A percentile compares a stretch with the other conserved stretches of the same genome.
Conservation (phyloP, 768 basidiomycete species). For the Collybiopsis luxurians region DNA sequence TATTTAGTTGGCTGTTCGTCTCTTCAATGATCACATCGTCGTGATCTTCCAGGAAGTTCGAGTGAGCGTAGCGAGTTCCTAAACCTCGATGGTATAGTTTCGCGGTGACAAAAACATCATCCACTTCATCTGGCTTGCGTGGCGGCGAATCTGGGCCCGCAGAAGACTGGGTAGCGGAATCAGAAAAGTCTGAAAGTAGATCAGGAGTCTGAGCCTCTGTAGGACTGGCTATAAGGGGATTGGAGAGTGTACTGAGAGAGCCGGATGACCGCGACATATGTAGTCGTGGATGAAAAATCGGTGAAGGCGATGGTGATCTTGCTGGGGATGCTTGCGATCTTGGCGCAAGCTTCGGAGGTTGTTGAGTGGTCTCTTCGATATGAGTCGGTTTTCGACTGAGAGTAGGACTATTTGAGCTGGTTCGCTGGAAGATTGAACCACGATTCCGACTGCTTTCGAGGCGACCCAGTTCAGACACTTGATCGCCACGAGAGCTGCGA, state of each 20-base stretch:
- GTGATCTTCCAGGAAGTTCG: constrained; percentile 24
- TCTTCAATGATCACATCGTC: constrained; percentile 28
- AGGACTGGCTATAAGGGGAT: constrained; percentile 17
- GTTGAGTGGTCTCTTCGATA: constrained; percentile 62
- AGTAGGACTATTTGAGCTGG: constrained; percentile 23
- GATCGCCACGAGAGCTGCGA: neutral
- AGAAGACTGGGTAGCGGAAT: constrained; percentile 52
- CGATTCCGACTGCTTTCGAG: neutral
- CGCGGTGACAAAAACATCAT: constrained; percentile 1
- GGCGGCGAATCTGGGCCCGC: constrained; percentile 54
- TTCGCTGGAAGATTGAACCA: constrained; percentile 12
- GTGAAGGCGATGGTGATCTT: constrained; percentile 12
- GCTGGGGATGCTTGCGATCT: constrained; percentile 21
- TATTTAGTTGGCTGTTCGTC: constrained; percentile 28
- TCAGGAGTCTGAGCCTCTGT: constrained; percentile 54
- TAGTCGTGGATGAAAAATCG: constrained; percentile 21
- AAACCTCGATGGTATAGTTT: constrained; percentile 17
- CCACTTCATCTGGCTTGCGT: constrained; percentile 18
- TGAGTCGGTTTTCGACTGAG: constrained; percentile 42
- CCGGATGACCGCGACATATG: constrained; percentile 16
- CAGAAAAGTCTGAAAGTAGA: constrained; percentile 58
- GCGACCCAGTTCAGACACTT: neutral
- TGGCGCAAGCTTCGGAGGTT: constrained; percentile 38
- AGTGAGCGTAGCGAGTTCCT: constrained; percentile 18
- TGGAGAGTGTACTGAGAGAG: constrained; percentile 2